Evolutionary conservation across 1,139 yeast genomes (phyloP), one percentile per base, ranked within the genome.

Genomic region (Yamadazyma mexicana): DNA sequence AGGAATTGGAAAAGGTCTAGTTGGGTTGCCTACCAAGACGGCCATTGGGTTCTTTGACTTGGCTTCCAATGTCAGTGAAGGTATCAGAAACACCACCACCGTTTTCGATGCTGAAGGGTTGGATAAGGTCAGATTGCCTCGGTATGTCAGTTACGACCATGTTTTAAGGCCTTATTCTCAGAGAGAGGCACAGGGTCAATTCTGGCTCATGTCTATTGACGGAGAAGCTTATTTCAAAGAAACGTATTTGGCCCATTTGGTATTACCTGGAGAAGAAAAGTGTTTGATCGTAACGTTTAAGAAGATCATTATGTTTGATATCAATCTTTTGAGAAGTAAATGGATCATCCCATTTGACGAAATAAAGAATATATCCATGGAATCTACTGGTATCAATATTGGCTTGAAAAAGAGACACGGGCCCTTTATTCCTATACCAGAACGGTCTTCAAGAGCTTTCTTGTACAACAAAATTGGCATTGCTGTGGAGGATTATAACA

Each of bases 1-100:
- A 57, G 98, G 99, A 0, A 60, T 94, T 8, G 98, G 98, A 6
- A 87, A 84, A 54, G 98, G 98, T n/a, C 59, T 94, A 17, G 79
- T 94, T 40, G 98, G 98, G 0, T 66, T 94, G 29, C 98, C 98
- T 0, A 89, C 98, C 0, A 94, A 94, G 63, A 88, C 98, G 0
- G 96, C 97, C 0, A 89, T 92, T 54, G 99, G 99, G 6, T 61
- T 92, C 25, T 84, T 94, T 54, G 99, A 94, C 58, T 71, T 94
- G 49, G 96, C 98, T 0, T 85, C 88, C 35, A 91, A 88, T 62
- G 83, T 92, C 22, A 83, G 96, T 64, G 98, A 91, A 59, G 98
- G 98, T 17, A 91, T 94, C 36, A 76, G 92, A 44, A 89, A 85
- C 58, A 87, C 98, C 0, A 88, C 99, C 0, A 87, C 96, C 0